phyloP scores from a whole-genome alignment of 371 early-diverging fungal genomes.

The Nematocida parisii region DNA sequence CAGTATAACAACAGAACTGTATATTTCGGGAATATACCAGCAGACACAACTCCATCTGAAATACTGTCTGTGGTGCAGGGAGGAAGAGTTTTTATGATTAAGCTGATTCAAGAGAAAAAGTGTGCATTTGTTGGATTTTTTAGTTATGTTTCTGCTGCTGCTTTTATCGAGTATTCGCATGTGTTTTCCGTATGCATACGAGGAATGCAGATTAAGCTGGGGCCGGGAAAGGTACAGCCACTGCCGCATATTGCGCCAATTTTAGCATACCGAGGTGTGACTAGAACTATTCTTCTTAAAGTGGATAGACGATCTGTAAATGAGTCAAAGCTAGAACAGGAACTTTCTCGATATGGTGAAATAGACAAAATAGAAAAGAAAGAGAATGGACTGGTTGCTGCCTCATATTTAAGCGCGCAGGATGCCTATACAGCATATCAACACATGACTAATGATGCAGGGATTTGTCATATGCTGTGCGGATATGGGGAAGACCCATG shows the following conservation, averaged over 20 bases:
- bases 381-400: neutral
- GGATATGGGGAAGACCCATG: slow-evolving; percentile 50
- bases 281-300: slow-evolving; percentile 8
- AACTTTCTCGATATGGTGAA: slow-evolving; percentile 36
- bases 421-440: slow-evolving; percentile 33
- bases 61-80: slow-evolving; percentile 39
- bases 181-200: slow-evolving; percentile 3
- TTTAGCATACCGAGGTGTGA: slow-evolving; percentile 29
- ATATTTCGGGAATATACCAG: slow-evolving; percentile 46
- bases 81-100: slow-evolving; percentile 25
- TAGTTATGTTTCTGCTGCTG: slow-evolving; percentile 50
- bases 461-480: neutral
- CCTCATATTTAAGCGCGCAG: slow-evolving; percentile 4
- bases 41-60: slow-evolving; percentile 34
- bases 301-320: neutral
- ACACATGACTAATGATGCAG: neutral
- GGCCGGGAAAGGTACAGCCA: slow-evolving; percentile 40
- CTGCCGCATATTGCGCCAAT: slow-evolving; percentile 19
- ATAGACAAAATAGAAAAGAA: slow-evolving; percentile 32
- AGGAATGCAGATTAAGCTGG: slow-evolving; percentile 41
- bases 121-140: slow-evolving; percentile 51
- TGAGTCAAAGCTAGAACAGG: neutral
- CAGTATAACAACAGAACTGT: slow-evolving; percentile 41
- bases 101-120: slow-evolving; percentile 48
- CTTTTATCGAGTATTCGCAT: slow-evolving; percentile 37